phyloP scores from a whole-genome alignment of 129 eudicot genomes.

The Ambrosia artemisiifolia region DNA sequence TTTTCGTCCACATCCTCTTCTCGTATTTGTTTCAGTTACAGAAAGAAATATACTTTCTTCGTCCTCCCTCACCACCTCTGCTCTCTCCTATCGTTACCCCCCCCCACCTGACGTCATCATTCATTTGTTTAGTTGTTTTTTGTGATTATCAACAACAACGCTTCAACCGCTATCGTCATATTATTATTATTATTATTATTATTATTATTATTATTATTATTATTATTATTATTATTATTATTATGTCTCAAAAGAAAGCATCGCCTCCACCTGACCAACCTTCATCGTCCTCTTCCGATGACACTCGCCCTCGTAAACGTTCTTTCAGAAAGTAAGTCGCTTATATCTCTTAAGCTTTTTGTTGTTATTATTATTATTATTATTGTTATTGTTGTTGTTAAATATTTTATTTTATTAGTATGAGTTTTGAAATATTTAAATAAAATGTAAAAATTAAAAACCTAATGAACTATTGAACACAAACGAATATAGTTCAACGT shows the following conservation, averaged over 20 bases:
- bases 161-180: neutral
- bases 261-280: slow-evolving; percentile 29
- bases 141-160: slow-evolving; percentile 3
- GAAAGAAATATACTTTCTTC: neutral
- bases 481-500: too few relatives aligned
- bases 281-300: slow-evolving; percentile 26
- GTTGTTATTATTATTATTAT: too few relatives aligned
- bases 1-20: slow-evolving; percentile 26
- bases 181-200: too few relatives aligned
- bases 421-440: too few relatives aligned
- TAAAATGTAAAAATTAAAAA: too few relatives aligned
- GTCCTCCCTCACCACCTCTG: slow-evolving; percentile 2
- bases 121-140: neutral
- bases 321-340: slow-evolving; percentile 32
- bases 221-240: too few relatives aligned
- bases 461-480: too few relatives aligned
- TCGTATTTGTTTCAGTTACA: slow-evolving; percentile 6
- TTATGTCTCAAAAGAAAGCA: slow-evolving; percentile 32
- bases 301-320: slow-evolving; percentile 25
- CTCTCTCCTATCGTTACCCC: slow-evolving; percentile 12
- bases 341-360: neutral
- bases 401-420: too few relatives aligned
- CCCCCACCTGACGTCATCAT: slow-evolving; percentile 5
- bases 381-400: too few relatives aligned
- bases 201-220: too few relatives aligned